Percentiles rank a stretch among this genome's conserved stretches.
phyloP scores from a whole-genome alignment of 2,329 filamentous ascomycete genomes.

The Metarhizium rileyi region DNA sequence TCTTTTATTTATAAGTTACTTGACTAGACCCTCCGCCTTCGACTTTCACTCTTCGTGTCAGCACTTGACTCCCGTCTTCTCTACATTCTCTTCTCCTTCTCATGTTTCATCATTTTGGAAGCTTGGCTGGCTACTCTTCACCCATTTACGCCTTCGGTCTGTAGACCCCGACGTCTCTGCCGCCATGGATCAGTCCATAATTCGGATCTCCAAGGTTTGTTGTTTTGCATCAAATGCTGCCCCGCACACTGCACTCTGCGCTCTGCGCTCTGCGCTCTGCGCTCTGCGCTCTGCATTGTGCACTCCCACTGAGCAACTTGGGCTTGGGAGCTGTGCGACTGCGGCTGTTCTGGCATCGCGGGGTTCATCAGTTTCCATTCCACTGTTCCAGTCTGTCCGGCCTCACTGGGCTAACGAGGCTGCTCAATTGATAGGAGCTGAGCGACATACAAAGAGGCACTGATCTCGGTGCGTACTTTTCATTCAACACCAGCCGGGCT shows the following conservation, averaged over 20 bases:
- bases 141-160: neutral
- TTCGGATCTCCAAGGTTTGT: constrained; percentile 74
- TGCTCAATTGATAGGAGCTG: constrained; percentile 54
- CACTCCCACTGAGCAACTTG: too few species aligned
- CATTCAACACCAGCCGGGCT: neutral
- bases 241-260: constrained; percentile 11
- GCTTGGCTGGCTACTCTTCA: neutral
- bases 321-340: neutral
- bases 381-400: too few species aligned
- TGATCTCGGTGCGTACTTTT: constrained; percentile 61
- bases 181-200: constrained; percentile 65
- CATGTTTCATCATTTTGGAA: neutral
- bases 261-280: constrained; percentile 12
- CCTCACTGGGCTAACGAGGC: constrained; percentile 6
- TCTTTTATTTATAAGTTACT: too few species aligned
- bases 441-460: constrained; percentile 73
- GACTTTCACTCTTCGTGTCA: neutral
- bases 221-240: constrained; percentile 10
- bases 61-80: neutral
- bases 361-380: neutral
- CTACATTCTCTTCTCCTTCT: too few species aligned
- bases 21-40: too few species aligned
- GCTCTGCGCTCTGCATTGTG: too few species aligned
- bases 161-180: constrained; percentile 10
- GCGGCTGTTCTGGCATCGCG: neutral